Evolutionary conservation across 2,329 filamentous ascomycete species (phyloP), one percentile per base, ranked within the genome.

Genomic region (Endocalyx cinctus): DNA sequence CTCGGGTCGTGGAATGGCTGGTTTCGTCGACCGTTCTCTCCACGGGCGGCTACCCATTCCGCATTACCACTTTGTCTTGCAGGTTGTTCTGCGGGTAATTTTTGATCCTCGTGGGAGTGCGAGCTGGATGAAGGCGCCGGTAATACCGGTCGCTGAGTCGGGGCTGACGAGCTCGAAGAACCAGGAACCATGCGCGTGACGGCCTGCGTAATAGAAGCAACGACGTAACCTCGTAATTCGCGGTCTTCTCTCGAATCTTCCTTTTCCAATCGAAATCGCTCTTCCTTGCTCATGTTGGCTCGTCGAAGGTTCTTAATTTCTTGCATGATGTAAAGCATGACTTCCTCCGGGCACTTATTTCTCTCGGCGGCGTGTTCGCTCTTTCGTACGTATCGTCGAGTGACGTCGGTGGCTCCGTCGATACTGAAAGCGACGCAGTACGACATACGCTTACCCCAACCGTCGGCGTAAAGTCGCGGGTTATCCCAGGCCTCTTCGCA

Each of bases 381-480:
- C 60, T 87, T 86, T 48, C 84, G 84, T 10, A 83, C 79, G 39
- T 84, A 82, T 48, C 78, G 70, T 25, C 77, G 66, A 15, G 79
- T 82, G 19, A 83, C 77, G 52, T 82, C 77, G 20, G 77, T 78
- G 11, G 77, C 76, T 14, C 79, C 92, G 41, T 98, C 92, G 37
- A 87, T 88, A 10, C 88, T 94, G 58, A 98, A 98, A 32, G 90
- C 92, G 40, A 98, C 82, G 66, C 89, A 96, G 64, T 98, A 98
- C 0, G 87, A 89, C 69, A 97, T 86, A 67, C 92, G 94, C 70
- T 92, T 92, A 48, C 84, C 81, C 92, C 92, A 98, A 39, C 89
- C 90, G 62, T 96, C 87, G 6, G 87, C 80, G 62, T 97, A 97
- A 8, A 97, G 73, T 28, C 86, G 76, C 31, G 92, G 92, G 53